Base-by-base conservation (phyloP, 2,329 filamentous ascomycete species). In the Coniochaeta hoffmannii region DNA sequence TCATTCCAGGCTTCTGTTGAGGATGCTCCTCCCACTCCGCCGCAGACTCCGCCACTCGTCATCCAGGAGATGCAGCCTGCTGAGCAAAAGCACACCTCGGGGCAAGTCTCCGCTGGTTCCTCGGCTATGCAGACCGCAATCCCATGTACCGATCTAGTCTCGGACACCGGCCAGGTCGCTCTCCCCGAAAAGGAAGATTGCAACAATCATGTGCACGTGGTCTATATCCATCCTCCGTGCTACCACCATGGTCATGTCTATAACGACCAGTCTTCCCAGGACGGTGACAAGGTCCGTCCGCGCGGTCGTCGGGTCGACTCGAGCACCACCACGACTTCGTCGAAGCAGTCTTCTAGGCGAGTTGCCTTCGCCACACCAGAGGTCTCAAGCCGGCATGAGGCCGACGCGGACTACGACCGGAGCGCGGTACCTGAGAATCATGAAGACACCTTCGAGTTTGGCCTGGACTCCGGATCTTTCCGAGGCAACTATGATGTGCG, bases 381-480 rank as follows among this genome's bases (percentile, higher is more conserved):
- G 22, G 41, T 46, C 26, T 46, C 41, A 14, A 46, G 41, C 41
- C 19, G 41, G 2, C 41, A 46, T 11, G 41, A 46, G 41, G 41
- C 41, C 41, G 41, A 46, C 24, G 41, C 41, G 12, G 41, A 46
- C 41, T 46, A 46, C 41, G 41, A 46, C 41, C 41, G 41, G 41
- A 46, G 19, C 26, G 41, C 41, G 9, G 41, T 46, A 6, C 41
- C 41, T 11, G 41, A 46, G 41, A 46, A 46, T n/a, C 41, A 46
- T n/a, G 41, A 46, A 46, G 41, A 46, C 10, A 12, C 41, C 5
- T 46, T 14, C 12, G 24, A 28, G n/a, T 46, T 46, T 28, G 24
- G 41, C 12, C 19, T 46, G 41, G 5, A 46, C 41, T 9, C 2
- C 6, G 41, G 22, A 28, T 6, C 19, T 15, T n/a, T 22, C 6